A percentile compares a stretch with the other conserved stretches of the same genome.
These are phyloP conservation scores for Aureobasidium sp. DNA, from an alignment of 2,329 filamentous ascomycete genomes.

Conservation along the genomic window DNA sequence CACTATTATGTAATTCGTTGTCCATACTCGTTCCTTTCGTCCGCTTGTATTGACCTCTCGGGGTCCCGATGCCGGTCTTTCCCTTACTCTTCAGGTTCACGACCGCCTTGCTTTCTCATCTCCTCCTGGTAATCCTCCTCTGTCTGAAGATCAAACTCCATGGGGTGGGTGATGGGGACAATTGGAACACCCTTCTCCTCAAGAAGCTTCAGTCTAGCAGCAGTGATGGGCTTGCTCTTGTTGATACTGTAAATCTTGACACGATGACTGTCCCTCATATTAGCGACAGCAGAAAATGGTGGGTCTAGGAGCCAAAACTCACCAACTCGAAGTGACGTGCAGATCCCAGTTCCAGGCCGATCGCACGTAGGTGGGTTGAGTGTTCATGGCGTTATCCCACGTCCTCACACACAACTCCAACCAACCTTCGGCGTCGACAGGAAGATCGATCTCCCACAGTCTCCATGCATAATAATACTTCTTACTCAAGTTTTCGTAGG, in stretches of 20 bases:
- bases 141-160: constrained; percentile 44
- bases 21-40: background rate
- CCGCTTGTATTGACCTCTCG: too few species aligned
- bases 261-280: constrained; percentile 38
- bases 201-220: constrained; percentile 45
- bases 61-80: too few species aligned
- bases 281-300: background rate
- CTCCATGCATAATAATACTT: constrained; percentile 61
- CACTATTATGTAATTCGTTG: too few species aligned
- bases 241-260: constrained; percentile 59
- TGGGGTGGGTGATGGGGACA: constrained; percentile 48
- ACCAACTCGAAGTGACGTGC: constrained; percentile 54
- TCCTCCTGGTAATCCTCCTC: constrained; percentile 43
- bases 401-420: constrained; percentile 38
- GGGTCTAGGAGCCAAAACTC: background rate
- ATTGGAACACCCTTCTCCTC: constrained; percentile 44
- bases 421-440: constrained; percentile 47
- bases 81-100: constrained; percentile 37
- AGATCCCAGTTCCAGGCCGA: constrained; percentile 56
- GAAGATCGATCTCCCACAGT: constrained; percentile 56
- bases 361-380: constrained; percentile 38
- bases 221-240: constrained; percentile 42
- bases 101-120: constrained; percentile 35
- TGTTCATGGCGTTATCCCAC: constrained; percentile 43
- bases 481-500: constrained; percentile 50